Evolutionary conservation across 208 protist species (phyloP).

Genomic region (Leishmania braziliensis): DNA sequence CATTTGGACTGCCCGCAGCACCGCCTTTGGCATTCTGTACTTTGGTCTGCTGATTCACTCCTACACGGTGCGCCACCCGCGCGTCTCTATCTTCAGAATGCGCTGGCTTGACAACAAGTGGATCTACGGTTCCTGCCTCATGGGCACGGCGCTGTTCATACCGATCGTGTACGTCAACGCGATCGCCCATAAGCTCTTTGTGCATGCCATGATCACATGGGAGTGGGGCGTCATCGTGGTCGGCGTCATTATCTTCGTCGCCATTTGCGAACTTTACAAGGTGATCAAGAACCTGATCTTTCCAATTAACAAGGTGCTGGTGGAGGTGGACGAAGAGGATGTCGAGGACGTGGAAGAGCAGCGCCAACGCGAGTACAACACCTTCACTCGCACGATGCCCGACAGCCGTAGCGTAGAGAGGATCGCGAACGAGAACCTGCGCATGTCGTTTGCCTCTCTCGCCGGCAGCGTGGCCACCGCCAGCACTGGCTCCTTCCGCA

Average conservation of each 20-base stretch:
- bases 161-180: constrained; percentile 80
- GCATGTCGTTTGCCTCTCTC: constrained; percentile 81
- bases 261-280: constrained; percentile 78
- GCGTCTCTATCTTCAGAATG: constrained; percentile 81
- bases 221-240: constrained; percentile 79
- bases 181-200: constrained; percentile 72
- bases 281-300: constrained; percentile 85
- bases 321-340: constrained; percentile 38
- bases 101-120: constrained; percentile 88
- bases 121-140: constrained; percentile 64
- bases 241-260: constrained; percentile 57
- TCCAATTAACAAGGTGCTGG: constrained; percentile 45
- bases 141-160: constrained; percentile 64
- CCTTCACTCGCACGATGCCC: constrained; percentile 48
- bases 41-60: constrained; percentile 89
- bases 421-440: constrained; percentile 84
- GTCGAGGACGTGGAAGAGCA: constrained; percentile 49
- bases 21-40: constrained; percentile 84
- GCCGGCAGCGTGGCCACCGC: constrained; percentile 65
- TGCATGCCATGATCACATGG: constrained; percentile 87
- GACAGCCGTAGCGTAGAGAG: constrained; percentile 60
- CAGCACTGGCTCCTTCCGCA: constrained; percentile 55
- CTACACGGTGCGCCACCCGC: constrained; percentile 87
- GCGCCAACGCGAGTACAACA: constrained; percentile 64
- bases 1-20: constrained; percentile 80